Base-by-base conservation (phyloP, 352 stramenopile species). In the Phytophthora pinifolia region DNA sequence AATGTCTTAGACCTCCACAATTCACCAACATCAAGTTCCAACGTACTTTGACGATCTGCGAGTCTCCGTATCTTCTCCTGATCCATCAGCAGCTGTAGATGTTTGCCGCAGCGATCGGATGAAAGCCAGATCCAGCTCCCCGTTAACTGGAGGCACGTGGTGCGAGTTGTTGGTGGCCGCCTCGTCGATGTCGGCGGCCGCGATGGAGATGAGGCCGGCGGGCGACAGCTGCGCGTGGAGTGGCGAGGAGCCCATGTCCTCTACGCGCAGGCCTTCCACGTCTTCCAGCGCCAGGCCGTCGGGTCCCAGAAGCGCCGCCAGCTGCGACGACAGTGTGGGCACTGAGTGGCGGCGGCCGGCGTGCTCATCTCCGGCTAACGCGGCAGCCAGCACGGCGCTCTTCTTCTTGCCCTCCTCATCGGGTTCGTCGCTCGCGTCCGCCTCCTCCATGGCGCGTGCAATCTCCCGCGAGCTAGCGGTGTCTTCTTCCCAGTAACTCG, bases 111-210 rank as follows among this genome's bases (percentile, higher is more conserved):
- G 70, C 9, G 75, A 70, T 4, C 70, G 53, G 33, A 92, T 83
- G 59, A 86, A 83, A 12, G 76, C 78, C 57, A 76, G 72, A 49
- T 92, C 79, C 36, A 92, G 54, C 13, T 86, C 74, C 2, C 72
- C 67, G 47, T 79, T 76, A 20, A 65, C 46, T 12, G 64, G 63
- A 34, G 30, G 65, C 34, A 58, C 33, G 29, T 72, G 59, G 25
- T 72, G 58, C 43, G 50, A 67, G 32, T 51, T 55, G 15, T 71
- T 72, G 3, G 54, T 67, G 29, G 70, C 52, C 6, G 80, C 79
- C 44, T 93, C 78, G 52, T 93, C 83, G 42, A 93, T 89, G 50
- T 93, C 83, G 3, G 83, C 83, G 4, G 83, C 83, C 36, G 83
- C 83, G 47, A 93, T 91, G 6, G 83, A 93, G 47, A 93, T 93